These are phyloP conservation scores for Cinchona pubescens DNA, from an alignment of 257 asterid genomes.

Conservation along the genomic window DNA sequence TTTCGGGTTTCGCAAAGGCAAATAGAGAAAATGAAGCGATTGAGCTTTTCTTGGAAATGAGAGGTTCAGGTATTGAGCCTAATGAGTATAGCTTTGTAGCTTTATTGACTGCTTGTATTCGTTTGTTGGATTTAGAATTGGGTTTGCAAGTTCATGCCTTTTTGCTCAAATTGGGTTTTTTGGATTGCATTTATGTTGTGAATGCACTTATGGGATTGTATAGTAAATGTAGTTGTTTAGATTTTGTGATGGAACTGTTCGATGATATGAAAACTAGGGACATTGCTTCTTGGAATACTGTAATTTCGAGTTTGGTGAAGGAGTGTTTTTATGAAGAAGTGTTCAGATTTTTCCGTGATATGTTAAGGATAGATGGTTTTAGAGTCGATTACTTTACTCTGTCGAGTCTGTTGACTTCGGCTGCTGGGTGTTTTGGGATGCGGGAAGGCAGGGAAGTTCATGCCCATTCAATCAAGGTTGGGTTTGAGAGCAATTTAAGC, in stretches of 20 bases:
- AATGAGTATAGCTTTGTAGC: conserved; percentile 79
- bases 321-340: conserved; percentile 49
- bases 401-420: conserved; percentile 60
- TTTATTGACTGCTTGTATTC: conserved; percentile 68
- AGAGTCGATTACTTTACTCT: conserved; percentile 63
- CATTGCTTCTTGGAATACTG: conserved; percentile 79
- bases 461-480: conserved; percentile 54
- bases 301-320: conserved; percentile 64
- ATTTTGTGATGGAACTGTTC: conserved; percentile 52
- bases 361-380: conserved; percentile 37
- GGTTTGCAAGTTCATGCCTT: conserved; percentile 75
- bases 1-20: conserved; percentile 72
- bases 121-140: conserved; percentile 49
- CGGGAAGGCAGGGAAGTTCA: conserved; percentile 61
- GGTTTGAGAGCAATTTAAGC: conserved; percentile 61
- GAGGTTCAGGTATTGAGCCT: conserved; percentile 51
- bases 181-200: conserved; percentile 47
- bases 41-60: conserved; percentile 63
- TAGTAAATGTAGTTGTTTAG: conserved; percentile 48
- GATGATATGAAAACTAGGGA: conserved; percentile 59
- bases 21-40: conserved; percentile 49
- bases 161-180: conserved; percentile 53
- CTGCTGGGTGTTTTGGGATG: conserved; percentile 40
- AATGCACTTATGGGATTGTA: conserved; percentile 81
- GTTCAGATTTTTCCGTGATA: conserved; percentile 42